phyloP scores from a whole-genome alignment of 257 asterid genomes.

The Gentiana macrophylla region DNA sequence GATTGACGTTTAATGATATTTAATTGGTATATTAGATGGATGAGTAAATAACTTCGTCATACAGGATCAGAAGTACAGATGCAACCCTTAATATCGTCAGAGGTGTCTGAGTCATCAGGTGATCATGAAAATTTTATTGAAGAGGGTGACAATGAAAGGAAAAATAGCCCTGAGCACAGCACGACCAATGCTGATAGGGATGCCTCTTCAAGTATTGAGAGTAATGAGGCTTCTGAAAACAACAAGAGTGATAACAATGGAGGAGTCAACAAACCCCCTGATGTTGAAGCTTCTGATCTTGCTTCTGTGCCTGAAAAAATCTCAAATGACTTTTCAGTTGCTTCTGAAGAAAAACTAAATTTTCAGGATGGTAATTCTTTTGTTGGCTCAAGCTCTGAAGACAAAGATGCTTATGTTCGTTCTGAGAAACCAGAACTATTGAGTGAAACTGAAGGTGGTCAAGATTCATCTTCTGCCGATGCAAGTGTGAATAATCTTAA shows the following conservation, averaged over 20 bases:
- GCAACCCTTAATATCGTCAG: conserved; percentile 53
- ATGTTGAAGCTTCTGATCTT: conserved; percentile 22
- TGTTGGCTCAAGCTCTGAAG: conserved; percentile 30
- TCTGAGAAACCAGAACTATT: conserved; percentile 25
- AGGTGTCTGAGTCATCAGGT: conserved; percentile 37
- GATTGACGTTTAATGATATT: neutral
- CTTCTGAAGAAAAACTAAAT: conserved; percentile 34
- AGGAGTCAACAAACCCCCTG: conserved; percentile 28
- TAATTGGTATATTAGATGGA: neutral
- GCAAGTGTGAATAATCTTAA: conserved; percentile 22
- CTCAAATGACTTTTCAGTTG: conserved; percentile 26
- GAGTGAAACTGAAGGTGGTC: conserved; percentile 27
- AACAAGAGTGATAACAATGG: conserved; percentile 26
- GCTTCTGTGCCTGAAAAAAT: conserved; percentile 29
- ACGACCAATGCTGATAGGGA: conserved; percentile 28
- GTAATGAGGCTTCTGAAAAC: conserved; percentile 31
- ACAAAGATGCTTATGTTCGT: conserved; percentile 20
- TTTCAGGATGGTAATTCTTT: conserved; percentile 16
- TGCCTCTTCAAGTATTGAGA: conserved; percentile 26
- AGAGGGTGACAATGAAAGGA: conserved; percentile 27
- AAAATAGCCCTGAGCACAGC: conserved; percentile 32
- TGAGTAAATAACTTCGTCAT: neutral
- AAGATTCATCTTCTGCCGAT: conserved; percentile 27
- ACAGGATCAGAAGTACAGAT: conserved; percentile 54
- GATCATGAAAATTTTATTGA: conserved; percentile 24